A percentile compares a stretch with the other conserved stretches of the same genome.
Conservation (phyloP, 345 rosid species). For the Diplotaxis tenuifolia region DNA sequence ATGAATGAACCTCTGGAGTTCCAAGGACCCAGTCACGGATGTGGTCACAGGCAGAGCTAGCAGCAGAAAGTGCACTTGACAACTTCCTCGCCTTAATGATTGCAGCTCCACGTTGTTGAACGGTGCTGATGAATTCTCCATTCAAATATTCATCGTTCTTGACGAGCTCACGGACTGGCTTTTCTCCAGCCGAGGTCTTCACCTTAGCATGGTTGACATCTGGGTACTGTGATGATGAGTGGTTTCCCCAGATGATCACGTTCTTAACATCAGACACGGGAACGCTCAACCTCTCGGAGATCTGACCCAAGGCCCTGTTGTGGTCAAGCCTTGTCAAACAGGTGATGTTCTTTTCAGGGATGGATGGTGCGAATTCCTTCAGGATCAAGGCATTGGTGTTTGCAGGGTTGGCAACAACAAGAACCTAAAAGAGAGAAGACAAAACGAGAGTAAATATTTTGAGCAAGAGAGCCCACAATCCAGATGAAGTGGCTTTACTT, state of each 20-base stretch:
- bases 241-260: slow-evolving; percentile 1
- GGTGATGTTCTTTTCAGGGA: not conserved
- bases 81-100: not conserved
- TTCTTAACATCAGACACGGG: not conserved
- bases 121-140: not conserved
- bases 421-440: slow-evolving; percentile 49
- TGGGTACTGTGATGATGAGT: not conserved
- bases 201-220: not conserved
- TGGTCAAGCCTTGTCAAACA: not conserved
- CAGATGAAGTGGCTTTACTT: not conserved
- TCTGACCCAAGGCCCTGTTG: not conserved
- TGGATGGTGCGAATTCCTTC: not conserved
- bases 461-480: not conserved
- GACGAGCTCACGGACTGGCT: not conserved
- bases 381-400: not conserved
- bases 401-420: not conserved
- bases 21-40: not conserved
- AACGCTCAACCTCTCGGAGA: not conserved
- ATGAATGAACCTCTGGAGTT: not conserved
- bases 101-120: not conserved
- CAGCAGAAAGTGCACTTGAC: not conserved
- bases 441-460: not conserved
- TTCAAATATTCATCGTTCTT: not conserved
- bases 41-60: not conserved
- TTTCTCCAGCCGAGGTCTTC: not conserved